Base-by-base conservation (phyloP, 768 basidiomycete species). In the Pulveroboletus sp. region DNA sequence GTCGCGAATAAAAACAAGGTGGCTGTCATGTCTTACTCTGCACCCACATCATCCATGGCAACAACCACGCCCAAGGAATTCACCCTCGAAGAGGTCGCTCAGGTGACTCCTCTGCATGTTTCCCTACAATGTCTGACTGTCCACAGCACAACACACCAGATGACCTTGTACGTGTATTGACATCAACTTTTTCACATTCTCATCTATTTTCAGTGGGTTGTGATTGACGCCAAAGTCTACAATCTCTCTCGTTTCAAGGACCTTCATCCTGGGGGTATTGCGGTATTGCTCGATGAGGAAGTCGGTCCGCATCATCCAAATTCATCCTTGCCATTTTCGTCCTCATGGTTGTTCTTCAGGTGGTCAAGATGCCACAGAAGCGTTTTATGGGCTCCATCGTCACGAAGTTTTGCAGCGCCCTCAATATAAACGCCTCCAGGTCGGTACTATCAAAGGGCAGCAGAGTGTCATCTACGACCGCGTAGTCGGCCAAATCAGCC, bases 351-450 rank as follows among this genome's bases (percentile, higher is more conserved):
- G 19, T 42, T 32, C 43, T 50, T 36, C 40, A 85, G 90, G 89
- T 43, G 93, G 91, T 9, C 77, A 89, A 65, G 93, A 97, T 58
- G 86, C 85, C 1, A 95, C 93, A 0, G 86, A 91, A 31, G 78
- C 79, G 5, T 97, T 97, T 74, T 97, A 85, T 59, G 81, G 87
- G 45, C 82, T 97, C 34, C 94, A 98, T 64, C 80, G 90, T 20
- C 79, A 85, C 35, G 93, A 95, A 59, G 82, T 97, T 14, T 77
- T 97, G 37, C 71, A 77, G 49, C 82, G 77, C 55, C 84, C 89
- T 0, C 86, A 89, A 47, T 91, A 85, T 58, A 68, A 75, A 43
- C 81, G 89, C 2, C 75, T 94, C 12, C 77, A 81, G 51, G 81
- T 94, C 48, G 93, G 92, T n/a, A 72, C 67, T 12, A 73, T 94